Evolutionary conservation across 176 grass and related monocot species (phyloP).

Genomic region (Lolium perenne): DNA sequence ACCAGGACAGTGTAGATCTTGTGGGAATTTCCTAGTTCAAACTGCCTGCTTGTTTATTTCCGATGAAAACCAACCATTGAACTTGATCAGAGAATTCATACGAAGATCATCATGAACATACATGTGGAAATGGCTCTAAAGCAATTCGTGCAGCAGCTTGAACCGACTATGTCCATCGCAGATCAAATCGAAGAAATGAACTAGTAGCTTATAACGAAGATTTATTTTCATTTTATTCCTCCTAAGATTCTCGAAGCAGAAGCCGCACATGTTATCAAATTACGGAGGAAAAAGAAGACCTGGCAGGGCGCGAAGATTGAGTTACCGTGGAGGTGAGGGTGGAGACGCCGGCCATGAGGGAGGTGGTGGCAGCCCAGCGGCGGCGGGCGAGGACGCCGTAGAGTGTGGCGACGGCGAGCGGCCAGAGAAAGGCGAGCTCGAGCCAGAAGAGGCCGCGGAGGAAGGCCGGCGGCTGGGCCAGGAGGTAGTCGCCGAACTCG

Average conservation of each 20-base stretch:
- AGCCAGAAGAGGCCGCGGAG: conserved; percentile 13
- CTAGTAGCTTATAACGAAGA: no score
- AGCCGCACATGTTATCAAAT: no score
- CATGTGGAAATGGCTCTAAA: neutral
- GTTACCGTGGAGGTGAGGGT: neutral
- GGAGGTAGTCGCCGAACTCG: conserved; percentile 6
- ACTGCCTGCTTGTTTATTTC: neutral
- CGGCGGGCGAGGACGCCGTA: neutral
- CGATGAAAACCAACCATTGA: no score
- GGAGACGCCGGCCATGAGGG: conserved; percentile 7
- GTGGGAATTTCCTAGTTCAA: neutral
- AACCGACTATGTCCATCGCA: neutral
- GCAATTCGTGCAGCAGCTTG: neutral
- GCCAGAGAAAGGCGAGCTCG: conserved; percentile 3
- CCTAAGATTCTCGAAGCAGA: neutral
- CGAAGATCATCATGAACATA: neutral
- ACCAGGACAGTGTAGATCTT: neutral
- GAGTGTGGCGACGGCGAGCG: neutral
- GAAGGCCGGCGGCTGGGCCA: neutral
- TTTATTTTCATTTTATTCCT: no score
- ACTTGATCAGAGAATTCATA: neutral
- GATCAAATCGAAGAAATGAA: neutral
- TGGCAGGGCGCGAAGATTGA: neutral
- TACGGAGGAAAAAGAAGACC: neutral
- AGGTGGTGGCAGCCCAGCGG: neutral